These are phyloP conservation scores for Celoporthe dispersa DNA, from an alignment of 2,329 filamentous ascomycete genomes.

Conservation along the genomic window DNA sequence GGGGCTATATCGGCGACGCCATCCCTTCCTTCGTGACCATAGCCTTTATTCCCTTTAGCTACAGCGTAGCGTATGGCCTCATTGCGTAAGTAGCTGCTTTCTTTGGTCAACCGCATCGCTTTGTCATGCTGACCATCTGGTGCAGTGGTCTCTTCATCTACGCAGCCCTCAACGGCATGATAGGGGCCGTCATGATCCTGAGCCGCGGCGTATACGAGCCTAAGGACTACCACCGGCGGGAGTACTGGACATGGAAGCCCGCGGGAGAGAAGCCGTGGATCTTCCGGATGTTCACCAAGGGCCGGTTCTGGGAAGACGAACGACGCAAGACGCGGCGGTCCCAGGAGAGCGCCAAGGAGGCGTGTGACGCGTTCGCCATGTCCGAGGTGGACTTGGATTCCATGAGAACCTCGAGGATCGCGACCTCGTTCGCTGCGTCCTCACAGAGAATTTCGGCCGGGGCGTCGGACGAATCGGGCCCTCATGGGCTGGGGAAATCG, in stretches of 20 bases:
- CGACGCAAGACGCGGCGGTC: conserved; percentile 16
- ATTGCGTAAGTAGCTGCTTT: conserved; percentile 62
- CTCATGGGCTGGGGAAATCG: conserved; percentile 8
- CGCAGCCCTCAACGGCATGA: conserved; percentile 52
- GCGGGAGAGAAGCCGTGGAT: conserved; percentile 53
- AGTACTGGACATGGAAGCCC: conserved; percentile 60
- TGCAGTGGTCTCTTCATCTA: conserved; percentile 58
- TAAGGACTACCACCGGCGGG: conserved; percentile 57
- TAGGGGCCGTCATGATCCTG: conserved; percentile 49
- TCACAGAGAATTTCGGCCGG: conserved; percentile 19
- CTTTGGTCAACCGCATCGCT: too few relatives aligned
- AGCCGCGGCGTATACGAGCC: conserved; percentile 51
- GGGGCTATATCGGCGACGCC: conserved; percentile 76
- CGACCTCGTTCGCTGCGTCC: conserved; percentile 23
- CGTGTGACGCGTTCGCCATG: conserved; percentile 27
- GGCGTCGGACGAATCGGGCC: conserved; percentile 8
- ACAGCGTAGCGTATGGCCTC: conserved; percentile 77
- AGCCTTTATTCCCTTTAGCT: conserved; percentile 77
- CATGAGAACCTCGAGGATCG: conserved; percentile 22
- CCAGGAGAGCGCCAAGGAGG: conserved; percentile 12
- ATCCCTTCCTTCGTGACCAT: conserved; percentile 78
- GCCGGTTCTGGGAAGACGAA: conserved; percentile 36
- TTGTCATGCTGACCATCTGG: not conserved
- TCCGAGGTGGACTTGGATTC: conserved; percentile 26
- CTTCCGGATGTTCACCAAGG: conserved; percentile 42